Conservation (phyloP, 768 basidiomycete genomes). For the Rhodotorula paludigena region DNA sequence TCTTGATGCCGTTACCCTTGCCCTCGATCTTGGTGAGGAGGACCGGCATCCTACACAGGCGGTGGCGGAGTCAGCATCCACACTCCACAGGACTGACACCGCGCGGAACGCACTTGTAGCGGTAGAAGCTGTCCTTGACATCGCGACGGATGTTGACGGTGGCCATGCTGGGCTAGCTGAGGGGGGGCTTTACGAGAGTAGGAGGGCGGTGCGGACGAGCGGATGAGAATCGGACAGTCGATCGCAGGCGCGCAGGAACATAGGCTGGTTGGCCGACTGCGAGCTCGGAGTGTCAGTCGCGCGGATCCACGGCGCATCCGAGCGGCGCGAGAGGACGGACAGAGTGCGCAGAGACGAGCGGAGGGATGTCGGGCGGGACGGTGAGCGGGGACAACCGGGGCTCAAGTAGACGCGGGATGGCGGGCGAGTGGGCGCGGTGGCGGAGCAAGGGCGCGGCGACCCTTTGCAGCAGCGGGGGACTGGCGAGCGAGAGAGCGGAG, state of each 20-base stretch:
- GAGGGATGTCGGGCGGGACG: slow-evolving; percentile 15
- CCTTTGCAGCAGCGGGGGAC: no score
- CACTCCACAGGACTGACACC: no score
- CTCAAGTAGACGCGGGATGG: slow-evolving; percentile 15
- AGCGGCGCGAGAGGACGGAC: background rate
- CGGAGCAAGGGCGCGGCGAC: background rate
- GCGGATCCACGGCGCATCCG: no score
- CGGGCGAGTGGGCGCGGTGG: background rate
- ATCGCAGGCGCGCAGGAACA: background rate
- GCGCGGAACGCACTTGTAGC: slow-evolving; percentile 63
- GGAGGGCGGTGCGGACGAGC: no score
- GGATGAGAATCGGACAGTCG: background rate
- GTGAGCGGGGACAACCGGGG: slow-evolving; percentile 14
- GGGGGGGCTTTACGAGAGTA: background rate
- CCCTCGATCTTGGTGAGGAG: slow-evolving; percentile 95
- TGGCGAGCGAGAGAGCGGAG: background rate
- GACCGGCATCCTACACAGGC: slow-evolving; percentile 74
- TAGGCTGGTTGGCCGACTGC: slow-evolving; percentile 3
- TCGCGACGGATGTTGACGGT: slow-evolving; percentile 90
- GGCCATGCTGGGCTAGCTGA: slow-evolving; percentile 59
- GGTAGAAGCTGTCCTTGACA: slow-evolving; percentile 95
- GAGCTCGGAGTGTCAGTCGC: background rate
- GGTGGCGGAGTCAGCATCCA: no score
- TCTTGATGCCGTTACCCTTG: slow-evolving; percentile 99
- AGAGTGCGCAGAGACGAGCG: background rate